phyloP scores from a whole-genome alignment of 2,329 filamentous ascomycete species.

The Monilinia vaccinii-corymbosi region DNA sequence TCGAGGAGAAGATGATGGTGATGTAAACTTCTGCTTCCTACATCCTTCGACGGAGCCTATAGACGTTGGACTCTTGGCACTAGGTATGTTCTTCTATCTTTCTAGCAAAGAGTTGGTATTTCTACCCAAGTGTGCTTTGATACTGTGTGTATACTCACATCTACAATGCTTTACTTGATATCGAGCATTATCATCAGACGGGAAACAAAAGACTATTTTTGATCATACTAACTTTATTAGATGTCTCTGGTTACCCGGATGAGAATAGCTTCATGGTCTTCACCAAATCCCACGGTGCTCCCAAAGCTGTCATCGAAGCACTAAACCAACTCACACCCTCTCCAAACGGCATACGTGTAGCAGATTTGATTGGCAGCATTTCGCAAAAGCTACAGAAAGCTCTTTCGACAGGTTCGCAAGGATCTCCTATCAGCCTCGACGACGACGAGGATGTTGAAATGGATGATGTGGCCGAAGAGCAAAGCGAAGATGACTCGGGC shows the following conservation, averaged over 20 bases:
- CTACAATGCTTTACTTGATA: not conserved
- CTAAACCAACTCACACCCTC: constrained; percentile 23
- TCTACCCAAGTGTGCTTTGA: not conserved
- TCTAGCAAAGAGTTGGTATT: not conserved
- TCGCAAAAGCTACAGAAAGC: constrained; percentile 19
- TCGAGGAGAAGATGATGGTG: constrained; percentile 61
- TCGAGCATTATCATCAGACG: no score
- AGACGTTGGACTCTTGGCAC: constrained; percentile 21
- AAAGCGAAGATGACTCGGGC: constrained; percentile 16
- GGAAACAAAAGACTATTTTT: constrained; percentile 5
- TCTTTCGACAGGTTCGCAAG: constrained; percentile 17
- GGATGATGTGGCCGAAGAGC: constrained; percentile 18
- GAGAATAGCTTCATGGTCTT: constrained; percentile 44
- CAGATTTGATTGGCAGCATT: constrained; percentile 21
- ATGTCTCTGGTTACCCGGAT: constrained; percentile 47
- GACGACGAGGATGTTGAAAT: constrained; percentile 22
- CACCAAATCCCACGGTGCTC: constrained; percentile 38
- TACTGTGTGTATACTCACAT: no score
- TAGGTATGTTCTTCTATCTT: constrained; percentile 15
- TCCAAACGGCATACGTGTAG: constrained; percentile 19
- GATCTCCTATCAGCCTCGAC: constrained; percentile 28
- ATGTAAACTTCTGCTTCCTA: constrained; percentile 54
- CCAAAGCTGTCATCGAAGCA: constrained; percentile 32
- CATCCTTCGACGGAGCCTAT: constrained; percentile 21
- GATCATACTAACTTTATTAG: constrained; percentile 24